Evolutionary conservation across 164 flowering plant species (phyloP).

Genomic region (Litsea cubeba): DNA sequence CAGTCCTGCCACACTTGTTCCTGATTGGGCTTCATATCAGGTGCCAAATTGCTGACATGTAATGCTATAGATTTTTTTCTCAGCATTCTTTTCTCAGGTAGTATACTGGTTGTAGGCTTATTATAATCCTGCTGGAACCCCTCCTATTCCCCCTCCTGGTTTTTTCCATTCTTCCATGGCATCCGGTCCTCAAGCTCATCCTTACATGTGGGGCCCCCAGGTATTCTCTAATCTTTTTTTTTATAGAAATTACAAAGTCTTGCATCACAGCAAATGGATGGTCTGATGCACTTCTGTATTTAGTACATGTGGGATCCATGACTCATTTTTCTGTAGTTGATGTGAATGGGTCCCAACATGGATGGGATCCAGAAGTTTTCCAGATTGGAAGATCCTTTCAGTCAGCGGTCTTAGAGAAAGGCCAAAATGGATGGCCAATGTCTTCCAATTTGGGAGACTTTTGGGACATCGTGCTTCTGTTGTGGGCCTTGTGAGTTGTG

Average conservation of each 20-base stretch:
- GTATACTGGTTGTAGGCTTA: constrained; percentile 20
- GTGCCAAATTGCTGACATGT: constrained; percentile 3
- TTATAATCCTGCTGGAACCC: constrained; percentile 32
- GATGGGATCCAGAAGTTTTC: neutral
- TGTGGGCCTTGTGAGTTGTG: neutral
- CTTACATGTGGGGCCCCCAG: constrained; percentile 34
- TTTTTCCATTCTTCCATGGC: constrained; percentile 24
- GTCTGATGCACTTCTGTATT: neutral
- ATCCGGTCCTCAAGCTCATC: constrained; percentile 31
- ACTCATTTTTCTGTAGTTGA: neutral
- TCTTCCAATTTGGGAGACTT: neutral
- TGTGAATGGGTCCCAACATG: neutral
- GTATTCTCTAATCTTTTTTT: constrained; percentile 7
- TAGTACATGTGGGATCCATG: neutral
- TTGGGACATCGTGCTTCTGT: neutral
- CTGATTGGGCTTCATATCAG: constrained; percentile 33
- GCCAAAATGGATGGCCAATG: neutral
- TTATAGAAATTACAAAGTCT: neutral
- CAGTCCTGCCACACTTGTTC: constrained; percentile 22
- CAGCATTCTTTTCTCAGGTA: constrained; percentile 1
- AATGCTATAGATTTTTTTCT: neutral
- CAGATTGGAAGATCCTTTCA: neutral
- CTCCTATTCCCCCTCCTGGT: constrained; percentile 30
- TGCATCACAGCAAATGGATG: neutral
- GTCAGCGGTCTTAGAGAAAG: neutral